These are phyloP conservation scores for Dendrobium catenatum DNA, from an alignment of 106 monocot species.

Conservation along the genomic window DNA sequence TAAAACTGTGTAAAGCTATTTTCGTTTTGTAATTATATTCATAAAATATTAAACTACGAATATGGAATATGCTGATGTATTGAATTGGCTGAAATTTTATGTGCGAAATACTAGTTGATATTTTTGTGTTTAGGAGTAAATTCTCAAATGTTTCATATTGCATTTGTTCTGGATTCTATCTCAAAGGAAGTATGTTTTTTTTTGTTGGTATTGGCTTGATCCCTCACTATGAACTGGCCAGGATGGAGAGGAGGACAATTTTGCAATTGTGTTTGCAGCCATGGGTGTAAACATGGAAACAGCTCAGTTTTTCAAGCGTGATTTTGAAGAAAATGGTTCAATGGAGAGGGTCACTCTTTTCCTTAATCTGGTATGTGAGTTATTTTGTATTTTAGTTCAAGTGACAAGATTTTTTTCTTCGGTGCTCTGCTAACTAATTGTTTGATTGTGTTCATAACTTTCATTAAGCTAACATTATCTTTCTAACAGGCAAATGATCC, in stretches of 20 bases:
- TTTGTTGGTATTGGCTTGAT: too few species aligned
- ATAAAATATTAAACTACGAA: too few species aligned
- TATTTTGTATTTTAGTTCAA: not conserved
- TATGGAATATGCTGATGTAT: too few species aligned
- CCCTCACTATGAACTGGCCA: conserved; percentile 18
- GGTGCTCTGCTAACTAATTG: not conserved
- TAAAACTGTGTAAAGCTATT: too few species aligned
- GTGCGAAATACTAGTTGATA: too few species aligned
- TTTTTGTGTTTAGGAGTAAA: too few species aligned
- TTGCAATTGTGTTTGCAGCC: conserved; percentile 99
- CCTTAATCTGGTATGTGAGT: conserved; percentile 71
- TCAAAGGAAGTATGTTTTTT: too few species aligned
- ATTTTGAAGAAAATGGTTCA: conserved; percentile 99
- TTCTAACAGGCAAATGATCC: conserved; percentile 89
- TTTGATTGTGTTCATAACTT: not conserved
- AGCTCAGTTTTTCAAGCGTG: conserved; percentile 98
- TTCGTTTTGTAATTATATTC: too few species aligned
- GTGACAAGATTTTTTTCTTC: not conserved
- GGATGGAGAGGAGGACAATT: conserved; percentile 91
- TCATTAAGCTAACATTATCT: not conserved
- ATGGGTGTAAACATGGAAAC: conserved; percentile 99
- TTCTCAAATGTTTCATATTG: too few species aligned
- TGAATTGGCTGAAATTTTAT: too few species aligned
- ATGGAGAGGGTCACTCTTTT: conserved; percentile 99
- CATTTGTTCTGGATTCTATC: too few species aligned